Percentiles rank a stretch among this genome's conserved stretches.
These are phyloP conservation scores for Pharus latifolius DNA, from an alignment of 176 grass and related monocot species.

Conservation along the genomic window DNA sequence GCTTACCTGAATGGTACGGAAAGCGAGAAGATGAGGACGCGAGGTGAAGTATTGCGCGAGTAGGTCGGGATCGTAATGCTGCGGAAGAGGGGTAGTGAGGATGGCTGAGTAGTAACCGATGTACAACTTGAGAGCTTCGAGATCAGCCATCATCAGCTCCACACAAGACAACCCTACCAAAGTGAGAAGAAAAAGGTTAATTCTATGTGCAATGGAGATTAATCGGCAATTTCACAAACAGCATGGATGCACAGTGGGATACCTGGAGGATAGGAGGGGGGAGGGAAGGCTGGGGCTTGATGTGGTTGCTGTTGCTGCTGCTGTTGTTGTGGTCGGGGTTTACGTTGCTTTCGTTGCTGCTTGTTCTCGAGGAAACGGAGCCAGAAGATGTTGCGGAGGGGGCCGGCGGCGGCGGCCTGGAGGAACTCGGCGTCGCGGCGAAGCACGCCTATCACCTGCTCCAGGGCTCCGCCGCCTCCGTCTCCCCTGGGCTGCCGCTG, in stretches of 20 bases:
- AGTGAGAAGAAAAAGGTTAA: background rate
- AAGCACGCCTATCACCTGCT: conserved; percentile 51
- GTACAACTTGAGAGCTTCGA: conserved; percentile 68
- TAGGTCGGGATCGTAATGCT: conserved; percentile 64
- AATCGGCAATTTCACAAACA: too few relatives aligned
- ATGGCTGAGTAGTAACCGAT: conserved; percentile 38
- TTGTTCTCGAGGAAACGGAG: conserved; percentile 71
- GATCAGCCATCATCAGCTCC: conserved; percentile 84
- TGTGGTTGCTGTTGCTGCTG: background rate
- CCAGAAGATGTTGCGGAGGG: conserved; percentile 53
- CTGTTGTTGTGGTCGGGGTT: background rate
- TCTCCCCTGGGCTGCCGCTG: conserved; percentile 14
- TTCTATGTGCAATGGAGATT: background rate
- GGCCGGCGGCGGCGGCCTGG: conserved; percentile 15
- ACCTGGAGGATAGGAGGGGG: conserved; percentile 50
- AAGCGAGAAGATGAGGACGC: conserved; percentile 68
- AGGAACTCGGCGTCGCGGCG: conserved; percentile 58
- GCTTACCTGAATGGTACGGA: conserved; percentile 59
- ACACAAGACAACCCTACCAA: conserved; percentile 43
- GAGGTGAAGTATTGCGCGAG: conserved; percentile 57
- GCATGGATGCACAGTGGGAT: too few relatives aligned
- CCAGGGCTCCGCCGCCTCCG: conserved; percentile 11
- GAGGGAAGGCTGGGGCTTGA: conserved; percentile 17
- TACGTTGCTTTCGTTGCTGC: conserved; percentile 2
- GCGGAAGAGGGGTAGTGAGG: conserved; percentile 57